Conservation (phyloP, 768 basidiomycete genomes). For the Naganishia kalamii region DNA sequence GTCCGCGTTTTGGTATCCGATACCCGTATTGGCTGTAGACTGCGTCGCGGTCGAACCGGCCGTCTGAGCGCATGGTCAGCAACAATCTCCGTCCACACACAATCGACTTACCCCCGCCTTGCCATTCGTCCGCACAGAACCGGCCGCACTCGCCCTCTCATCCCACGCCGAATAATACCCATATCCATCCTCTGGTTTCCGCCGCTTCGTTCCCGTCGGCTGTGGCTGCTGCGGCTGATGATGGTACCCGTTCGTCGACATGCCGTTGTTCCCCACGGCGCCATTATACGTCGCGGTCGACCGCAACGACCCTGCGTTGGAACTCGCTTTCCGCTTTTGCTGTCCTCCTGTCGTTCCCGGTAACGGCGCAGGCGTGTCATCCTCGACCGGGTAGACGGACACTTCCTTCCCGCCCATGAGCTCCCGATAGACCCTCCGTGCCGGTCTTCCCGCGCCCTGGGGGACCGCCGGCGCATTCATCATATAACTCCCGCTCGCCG, state of each 20-base stretch:
- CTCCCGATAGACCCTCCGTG: constrained; percentile 4
- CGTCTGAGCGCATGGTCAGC: not conserved
- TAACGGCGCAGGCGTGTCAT: constrained; percentile 4
- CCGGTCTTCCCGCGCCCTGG: not conserved
- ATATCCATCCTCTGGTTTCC: constrained; percentile 12
- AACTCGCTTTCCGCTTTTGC: constrained; percentile 12
- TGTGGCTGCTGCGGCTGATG: not conserved
- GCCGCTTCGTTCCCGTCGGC: not conserved
- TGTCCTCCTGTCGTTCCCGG: constrained; percentile 11
- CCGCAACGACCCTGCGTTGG: constrained; percentile 5
- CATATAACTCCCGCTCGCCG: not conserved
- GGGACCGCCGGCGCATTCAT: constrained; percentile 3
- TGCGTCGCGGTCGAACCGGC: constrained; percentile 22
- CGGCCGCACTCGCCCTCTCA: not conserved
- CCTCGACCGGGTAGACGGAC: not conserved
- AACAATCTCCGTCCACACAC: not conserved
- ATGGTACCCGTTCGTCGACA: constrained; percentile 6
- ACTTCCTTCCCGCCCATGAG: constrained; percentile 6
- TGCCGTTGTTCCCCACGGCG: not conserved
- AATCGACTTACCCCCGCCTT: constrained; percentile 6
- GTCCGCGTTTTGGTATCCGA: not conserved
- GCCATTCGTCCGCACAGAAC: constrained; percentile 9
- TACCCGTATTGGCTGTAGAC: constrained; percentile 12
- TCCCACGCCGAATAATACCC: constrained; percentile 10
- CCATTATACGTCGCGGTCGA: constrained; percentile 14